Base-by-base conservation (phyloP, 306 rosid genomes). In the Alnus glutinosa region DNA sequence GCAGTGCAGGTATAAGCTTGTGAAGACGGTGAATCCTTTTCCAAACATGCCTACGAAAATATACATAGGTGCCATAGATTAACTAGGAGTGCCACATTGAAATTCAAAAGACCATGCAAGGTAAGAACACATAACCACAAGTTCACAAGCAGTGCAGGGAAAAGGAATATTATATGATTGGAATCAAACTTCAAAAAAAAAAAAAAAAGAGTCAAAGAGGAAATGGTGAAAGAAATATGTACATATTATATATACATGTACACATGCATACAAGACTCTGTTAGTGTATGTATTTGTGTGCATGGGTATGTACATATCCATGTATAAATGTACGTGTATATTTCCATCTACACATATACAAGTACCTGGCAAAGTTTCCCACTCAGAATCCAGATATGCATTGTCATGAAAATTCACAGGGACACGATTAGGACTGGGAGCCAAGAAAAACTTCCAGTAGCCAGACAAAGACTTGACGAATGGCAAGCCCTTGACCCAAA, bases 381-480 rank as follows among this genome's bases (percentile, higher is more conserved):
- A 95, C 67, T 87, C 88, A 62, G 85, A 83, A 83, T 95, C 98
- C 62, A 80, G 89, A 74, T 90, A 95, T 23, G 75, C 82, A 52
- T 28, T 83, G 10, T 76, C 91, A 86, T 85, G 78, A 78, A 95
- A 95, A 15, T 90, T 86, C 70, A 61, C 23, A 44, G 98, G 98
- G 51, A 89, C 90, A 75, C 79, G 82, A 13, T 70, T 55, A n/a
- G 99, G 99, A 85, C n/a, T 80, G 61, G 87, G 42, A 59, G 99
- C 97, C 79, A 91, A 74, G 79, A 73, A 89, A 83, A 95, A 95
- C 75, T 88, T 95, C 99, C 99, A 95, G 81, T 83, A 79, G 19
- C 99, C 99, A 71, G 97, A 95, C 78, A 95, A 75, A 52, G 99
- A 91, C 88, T 86, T 89, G 19, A 95, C 88, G 75, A 88, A 95